Percentiles rank a stretch among this genome's conserved stretches.
Conservation (phyloP, 345 rosid species). For the Draba incana region DNA sequence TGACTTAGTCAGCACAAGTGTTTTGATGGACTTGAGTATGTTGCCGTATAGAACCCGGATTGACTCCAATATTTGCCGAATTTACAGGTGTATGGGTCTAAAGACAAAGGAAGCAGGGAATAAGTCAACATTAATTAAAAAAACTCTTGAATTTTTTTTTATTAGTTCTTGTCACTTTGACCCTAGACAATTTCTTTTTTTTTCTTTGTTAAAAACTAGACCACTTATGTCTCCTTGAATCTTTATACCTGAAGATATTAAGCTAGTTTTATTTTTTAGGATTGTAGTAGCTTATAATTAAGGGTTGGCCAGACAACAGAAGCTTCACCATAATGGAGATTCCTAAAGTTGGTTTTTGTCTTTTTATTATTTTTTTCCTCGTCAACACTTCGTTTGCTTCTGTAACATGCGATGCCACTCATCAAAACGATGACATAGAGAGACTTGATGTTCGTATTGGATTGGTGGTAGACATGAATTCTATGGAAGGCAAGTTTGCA, state of each 20-base stretch:
- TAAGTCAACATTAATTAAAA: background rate
- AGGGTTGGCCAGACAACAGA: no score
- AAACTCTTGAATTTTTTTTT: no score
- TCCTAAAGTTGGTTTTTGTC: background rate
- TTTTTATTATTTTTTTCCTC: background rate
- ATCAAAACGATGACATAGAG: background rate
- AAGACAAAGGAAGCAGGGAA: background rate
- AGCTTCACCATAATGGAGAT: no score
- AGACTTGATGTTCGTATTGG: slow-evolving; percentile 27
- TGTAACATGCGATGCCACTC: background rate
- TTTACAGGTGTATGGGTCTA: background rate
- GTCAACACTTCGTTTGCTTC: slow-evolving; percentile 6
- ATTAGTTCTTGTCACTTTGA: background rate
- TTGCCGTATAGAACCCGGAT: background rate
- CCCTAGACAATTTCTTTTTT: background rate
- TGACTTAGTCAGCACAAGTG: background rate
- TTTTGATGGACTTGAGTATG: background rate
- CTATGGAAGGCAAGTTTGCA: slow-evolving; percentile 23
- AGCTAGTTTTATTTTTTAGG: no score
- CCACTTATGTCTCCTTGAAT: background rate
- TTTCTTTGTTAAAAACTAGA: background rate
- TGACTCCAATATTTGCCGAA: slow-evolving; percentile 5
- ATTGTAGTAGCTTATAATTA: background rate
- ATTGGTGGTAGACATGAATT: slow-evolving; percentile 27
- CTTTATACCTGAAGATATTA: background rate